Evolutionary conservation across 169 alveolate genomes (phyloP).

Genomic region (Toxoplasma gondii): DNA sequence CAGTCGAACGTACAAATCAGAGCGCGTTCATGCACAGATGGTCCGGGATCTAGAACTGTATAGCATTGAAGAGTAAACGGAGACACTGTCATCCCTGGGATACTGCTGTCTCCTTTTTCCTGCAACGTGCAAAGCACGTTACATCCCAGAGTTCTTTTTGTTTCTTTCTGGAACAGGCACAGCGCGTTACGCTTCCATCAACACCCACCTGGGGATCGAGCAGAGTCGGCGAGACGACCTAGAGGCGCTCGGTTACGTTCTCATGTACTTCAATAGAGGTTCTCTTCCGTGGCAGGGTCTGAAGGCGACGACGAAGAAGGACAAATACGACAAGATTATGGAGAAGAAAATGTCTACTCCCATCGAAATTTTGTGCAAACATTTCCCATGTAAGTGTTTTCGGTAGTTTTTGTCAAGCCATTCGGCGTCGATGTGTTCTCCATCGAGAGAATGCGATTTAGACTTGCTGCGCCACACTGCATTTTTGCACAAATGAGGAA

Average conservation of each 20-base stretch:
- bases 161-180: constrained; percentile 83
- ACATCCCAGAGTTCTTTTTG: not conserved
- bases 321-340: constrained; percentile 98
- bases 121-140: no score
- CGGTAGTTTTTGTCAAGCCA: not conserved
- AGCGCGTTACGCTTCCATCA: constrained; percentile 97
- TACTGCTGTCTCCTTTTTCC: no score
- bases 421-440: not conserved
- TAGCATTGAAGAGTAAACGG: no score
- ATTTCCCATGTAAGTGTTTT: constrained; percentile 77
- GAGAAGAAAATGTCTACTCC: constrained; percentile 98
- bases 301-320: constrained; percentile 94
- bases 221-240: constrained; percentile 95
- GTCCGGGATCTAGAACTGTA: no score
- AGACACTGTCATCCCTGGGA: no score
- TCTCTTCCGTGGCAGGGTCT: constrained; percentile 98
- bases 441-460: not conserved
- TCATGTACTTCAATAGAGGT: constrained; percentile 97
- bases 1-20: no score
- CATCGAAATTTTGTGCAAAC: constrained; percentile 95
- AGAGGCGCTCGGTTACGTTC: constrained; percentile 98
- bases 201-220: constrained; percentile 97
- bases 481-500: not conserved
- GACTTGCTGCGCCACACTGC: not conserved
- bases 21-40: no score